These are phyloP conservation scores for Cicer pinnatifidum DNA, from an alignment of 306 rosid genomes.

Conservation along the genomic window DNA sequence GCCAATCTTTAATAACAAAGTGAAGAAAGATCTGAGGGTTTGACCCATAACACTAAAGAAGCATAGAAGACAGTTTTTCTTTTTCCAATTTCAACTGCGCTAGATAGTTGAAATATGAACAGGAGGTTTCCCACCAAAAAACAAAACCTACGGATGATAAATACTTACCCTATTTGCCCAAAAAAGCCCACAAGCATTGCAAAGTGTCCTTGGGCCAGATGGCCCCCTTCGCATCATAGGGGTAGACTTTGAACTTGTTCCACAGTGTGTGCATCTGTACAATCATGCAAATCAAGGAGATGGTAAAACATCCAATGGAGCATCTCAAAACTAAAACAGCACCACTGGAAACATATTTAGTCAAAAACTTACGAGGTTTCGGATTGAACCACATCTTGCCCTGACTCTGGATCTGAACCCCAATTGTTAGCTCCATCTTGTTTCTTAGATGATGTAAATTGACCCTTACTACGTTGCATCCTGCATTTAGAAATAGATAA, in stretches of 20 bases:
- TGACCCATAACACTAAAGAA: neutral
- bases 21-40: neutral
- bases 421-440: slow-evolving; percentile 75
- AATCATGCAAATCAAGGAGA: slow-evolving; percentile 42
- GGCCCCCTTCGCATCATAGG: slow-evolving; percentile 99
- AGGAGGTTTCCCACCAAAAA: neutral
- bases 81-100: slow-evolving; percentile 21
- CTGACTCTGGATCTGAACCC: slow-evolving; percentile 70
- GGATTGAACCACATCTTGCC: slow-evolving; percentile 67
- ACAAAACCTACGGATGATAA: slow-evolving; percentile 37
- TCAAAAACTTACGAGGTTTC: slow-evolving; percentile 79
- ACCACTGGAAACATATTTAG: slow-evolving; percentile 39
- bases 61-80: neutral
- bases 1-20: slow-evolving; percentile 24
- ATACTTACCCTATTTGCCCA: slow-evolving; percentile 93
- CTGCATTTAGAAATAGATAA: slow-evolving; percentile 54
- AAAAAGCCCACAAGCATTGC: slow-evolving; percentile 96
- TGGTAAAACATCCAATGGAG: slow-evolving; percentile 33
- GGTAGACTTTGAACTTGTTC: slow-evolving; percentile 83
- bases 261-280: slow-evolving; percentile 84
- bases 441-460: slow-evolving; percentile 86
- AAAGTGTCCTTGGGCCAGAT: slow-evolving; percentile 89
- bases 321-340: slow-evolving; percentile 8
- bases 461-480: slow-evolving; percentile 98
- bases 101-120: neutral